A percentile compares a stretch with the other conserved stretches of the same genome.
Evolutionary conservation across 371 early-diverging fungal species (phyloP).

Genomic region (Mortierella sp.): DNA sequence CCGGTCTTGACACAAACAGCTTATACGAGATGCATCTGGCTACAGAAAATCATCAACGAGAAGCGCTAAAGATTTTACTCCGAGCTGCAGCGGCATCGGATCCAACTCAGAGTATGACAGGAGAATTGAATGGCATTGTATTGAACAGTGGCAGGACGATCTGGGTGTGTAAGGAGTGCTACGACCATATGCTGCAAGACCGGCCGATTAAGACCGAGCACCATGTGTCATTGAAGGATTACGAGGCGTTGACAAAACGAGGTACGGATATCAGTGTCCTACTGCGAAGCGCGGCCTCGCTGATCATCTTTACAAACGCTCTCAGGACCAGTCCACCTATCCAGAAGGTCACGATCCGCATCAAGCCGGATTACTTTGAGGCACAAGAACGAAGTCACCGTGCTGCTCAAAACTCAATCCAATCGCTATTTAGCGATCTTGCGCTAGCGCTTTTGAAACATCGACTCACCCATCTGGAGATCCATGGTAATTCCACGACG

Average conservation of each 20-base stretch:
- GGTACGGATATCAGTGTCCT: not conserved
- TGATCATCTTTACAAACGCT: conserved; percentile 18
- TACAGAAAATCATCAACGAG: conserved; percentile 17
- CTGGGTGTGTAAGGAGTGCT: conserved; percentile 22
- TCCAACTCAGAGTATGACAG: conserved; percentile 22
- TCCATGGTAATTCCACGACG: conserved; percentile 6
- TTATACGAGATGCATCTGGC: conserved; percentile 13
- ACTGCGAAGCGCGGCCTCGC: conserved; percentile 6
- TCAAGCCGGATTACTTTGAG: conserved; percentile 16
- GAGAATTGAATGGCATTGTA: conserved; percentile 18
- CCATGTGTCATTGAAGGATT: conserved; percentile 17
- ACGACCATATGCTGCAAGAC: conserved; percentile 16
- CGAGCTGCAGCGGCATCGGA: conserved; percentile 15
- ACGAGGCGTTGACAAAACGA: conserved; percentile 4
- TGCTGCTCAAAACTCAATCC: not conserved
- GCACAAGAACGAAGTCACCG: conserved; percentile 5
- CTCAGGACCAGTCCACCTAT: not conserved
- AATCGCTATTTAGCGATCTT: conserved; percentile 9
- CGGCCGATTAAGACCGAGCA: conserved; percentile 2
- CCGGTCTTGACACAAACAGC: conserved; percentile 13
- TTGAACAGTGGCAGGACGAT: conserved; percentile 12
- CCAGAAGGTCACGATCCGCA: conserved; percentile 11
- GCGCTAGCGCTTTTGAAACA: not conserved
- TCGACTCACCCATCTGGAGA: not conserved
- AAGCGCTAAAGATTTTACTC: conserved; percentile 15